Evolutionary conservation across 495 filamentous ascomycete genomes (phyloP).

Genomic region (Penicillium argentinense): DNA sequence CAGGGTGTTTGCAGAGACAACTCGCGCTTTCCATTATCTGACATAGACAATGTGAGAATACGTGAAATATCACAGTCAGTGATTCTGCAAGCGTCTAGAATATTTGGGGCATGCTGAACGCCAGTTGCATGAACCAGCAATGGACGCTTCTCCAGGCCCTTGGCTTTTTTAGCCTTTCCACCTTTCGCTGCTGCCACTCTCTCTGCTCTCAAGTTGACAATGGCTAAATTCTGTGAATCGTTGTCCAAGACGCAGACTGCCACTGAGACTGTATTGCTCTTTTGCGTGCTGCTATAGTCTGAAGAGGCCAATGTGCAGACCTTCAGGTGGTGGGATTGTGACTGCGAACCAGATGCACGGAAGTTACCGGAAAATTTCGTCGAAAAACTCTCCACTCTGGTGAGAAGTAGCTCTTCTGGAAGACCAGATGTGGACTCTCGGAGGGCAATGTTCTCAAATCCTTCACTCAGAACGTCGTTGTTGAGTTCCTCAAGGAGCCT

Average conservation of each 20-base stretch:
- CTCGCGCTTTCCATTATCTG: constrained; percentile 58
- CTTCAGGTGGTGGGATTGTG: constrained; percentile 48
- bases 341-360: constrained; percentile 50
- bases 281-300: constrained; percentile 35
- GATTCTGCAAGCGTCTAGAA: constrained; percentile 74
- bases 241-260: constrained; percentile 69
- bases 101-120: constrained; percentile 47
- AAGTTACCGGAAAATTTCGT: constrained; percentile 59
- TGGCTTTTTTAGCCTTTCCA: constrained; percentile 30
- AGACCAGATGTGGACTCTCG: constrained; percentile 70
- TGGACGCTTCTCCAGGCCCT: constrained; percentile 26
- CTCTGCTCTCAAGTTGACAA: constrained; percentile 58
- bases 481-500: constrained; percentile 71
- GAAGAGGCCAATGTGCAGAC: constrained; percentile 65
- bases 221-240: constrained; percentile 63
- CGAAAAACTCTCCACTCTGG: constrained; percentile 69
- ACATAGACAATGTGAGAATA: constrained; percentile 68
- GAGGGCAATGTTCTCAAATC: constrained; percentile 67
- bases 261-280: constrained; percentile 42
- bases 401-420: constrained; percentile 70
- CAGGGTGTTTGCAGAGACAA: constrained; percentile 76
- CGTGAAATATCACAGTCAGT: constrained; percentile 66
- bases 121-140: constrained; percentile 42
- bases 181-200: constrained; percentile 33
- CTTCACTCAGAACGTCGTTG: constrained; percentile 60